These are phyloP conservation scores for Parietaria judaica DNA, from an alignment of 306 rosid species.

Conservation along the genomic window DNA sequence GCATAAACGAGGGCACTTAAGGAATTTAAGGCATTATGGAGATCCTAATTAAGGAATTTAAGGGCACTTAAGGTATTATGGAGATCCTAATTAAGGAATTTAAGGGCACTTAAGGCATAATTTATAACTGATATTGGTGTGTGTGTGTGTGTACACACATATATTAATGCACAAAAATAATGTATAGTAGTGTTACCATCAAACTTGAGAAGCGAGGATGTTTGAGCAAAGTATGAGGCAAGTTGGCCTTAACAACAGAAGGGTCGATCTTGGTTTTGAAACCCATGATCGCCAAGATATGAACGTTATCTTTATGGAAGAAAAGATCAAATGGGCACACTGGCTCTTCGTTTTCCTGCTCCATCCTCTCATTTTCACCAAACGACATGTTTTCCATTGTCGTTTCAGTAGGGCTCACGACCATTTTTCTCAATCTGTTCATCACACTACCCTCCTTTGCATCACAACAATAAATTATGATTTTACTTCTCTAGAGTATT, in stretches of 20 bases:
- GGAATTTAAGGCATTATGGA: no score
- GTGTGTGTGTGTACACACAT: no score
- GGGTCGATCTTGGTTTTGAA: conserved; percentile 5
- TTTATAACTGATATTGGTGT: no score
- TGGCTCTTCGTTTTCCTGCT: conserved; percentile 21
- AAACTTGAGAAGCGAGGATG: conserved; percentile 38
- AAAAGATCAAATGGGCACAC: conserved; percentile 24
- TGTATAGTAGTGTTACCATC: conserved; percentile 11
- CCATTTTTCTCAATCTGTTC: conserved; percentile 13
- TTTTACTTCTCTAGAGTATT: no score
- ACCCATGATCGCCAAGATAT: conserved; percentile 32
- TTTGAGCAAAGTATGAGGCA: conserved; percentile 25
- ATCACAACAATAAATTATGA: no score
- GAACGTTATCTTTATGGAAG: conserved; percentile 29
- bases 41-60: no score
- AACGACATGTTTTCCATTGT: background rate
- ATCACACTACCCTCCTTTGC: conserved; percentile 8
- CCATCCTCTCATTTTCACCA: conserved; percentile 1
- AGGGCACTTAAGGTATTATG: no score
- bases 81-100: no score
- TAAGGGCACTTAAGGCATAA: no score
- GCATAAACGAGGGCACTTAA: no score
- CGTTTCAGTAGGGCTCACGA: conserved; percentile 16
- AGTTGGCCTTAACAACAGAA: conserved; percentile 13
- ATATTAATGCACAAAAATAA: no score